A percentile compares a stretch with the other conserved stretches of the same genome.
These are phyloP conservation scores for Xylaria multiplex DNA, from an alignment of 2,329 filamentous ascomycete genomes.

Conservation along the genomic window DNA sequence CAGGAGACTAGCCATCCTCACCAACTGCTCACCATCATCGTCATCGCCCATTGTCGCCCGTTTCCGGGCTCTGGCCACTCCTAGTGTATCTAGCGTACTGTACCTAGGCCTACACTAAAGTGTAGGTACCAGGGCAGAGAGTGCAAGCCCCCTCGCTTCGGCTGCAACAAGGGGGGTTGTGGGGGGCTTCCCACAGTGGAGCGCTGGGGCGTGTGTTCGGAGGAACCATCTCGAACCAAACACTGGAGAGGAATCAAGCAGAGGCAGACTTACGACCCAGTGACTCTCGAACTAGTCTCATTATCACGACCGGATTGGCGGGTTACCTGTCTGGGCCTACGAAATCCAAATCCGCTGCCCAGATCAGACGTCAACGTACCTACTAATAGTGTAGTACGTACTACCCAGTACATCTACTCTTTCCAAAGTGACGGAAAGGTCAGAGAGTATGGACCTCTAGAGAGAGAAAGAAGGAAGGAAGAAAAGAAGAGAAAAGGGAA, in stretches of 20 bases:
- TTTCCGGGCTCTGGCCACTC: too few species aligned
- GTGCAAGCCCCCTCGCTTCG: constrained; percentile 31
- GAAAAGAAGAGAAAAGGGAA: neutral
- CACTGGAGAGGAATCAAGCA: constrained; percentile 23
- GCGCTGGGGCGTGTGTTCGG: constrained; percentile 22
- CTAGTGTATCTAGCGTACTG: neutral
- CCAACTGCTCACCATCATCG: too few species aligned
- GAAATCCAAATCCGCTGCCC: constrained; percentile 32
- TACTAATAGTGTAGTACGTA: too few species aligned
- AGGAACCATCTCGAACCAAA: constrained; percentile 26
- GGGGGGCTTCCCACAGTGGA: constrained; percentile 20
- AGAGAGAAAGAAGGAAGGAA: neutral
- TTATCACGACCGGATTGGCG: constrained; percentile 25
- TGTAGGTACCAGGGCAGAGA: neutral
- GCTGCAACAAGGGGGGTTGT: constrained; percentile 17
- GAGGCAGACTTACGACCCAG: constrained; percentile 4
- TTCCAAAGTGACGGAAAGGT: neutral
- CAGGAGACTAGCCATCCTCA: too few species aligned
- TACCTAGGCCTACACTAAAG: neutral
- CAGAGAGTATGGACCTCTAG: too few species aligned
- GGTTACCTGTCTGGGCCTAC: constrained; percentile 32
- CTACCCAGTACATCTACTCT: neutral
- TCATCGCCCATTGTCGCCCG: too few species aligned
- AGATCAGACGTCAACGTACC: constrained; percentile 5
- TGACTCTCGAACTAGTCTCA: constrained; percentile 27